Evolutionary conservation across 768 basidiomycete genomes (phyloP).

Genomic region (Mycena haematopus): DNA sequence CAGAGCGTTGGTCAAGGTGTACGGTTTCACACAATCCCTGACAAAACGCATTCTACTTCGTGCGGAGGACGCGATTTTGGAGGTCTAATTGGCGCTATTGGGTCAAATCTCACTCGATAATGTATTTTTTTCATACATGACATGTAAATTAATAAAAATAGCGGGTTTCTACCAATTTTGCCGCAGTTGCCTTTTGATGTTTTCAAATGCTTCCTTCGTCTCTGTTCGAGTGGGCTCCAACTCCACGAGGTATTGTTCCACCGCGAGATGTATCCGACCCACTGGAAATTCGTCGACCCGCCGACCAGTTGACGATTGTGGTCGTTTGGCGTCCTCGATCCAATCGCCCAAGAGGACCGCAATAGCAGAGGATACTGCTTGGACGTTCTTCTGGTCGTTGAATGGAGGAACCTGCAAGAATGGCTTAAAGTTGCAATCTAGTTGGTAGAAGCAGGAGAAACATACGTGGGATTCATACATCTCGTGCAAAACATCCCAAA

Average conservation of each 20-base stretch:
- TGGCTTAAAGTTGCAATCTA: not conserved
- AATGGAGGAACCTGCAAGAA: slow-evolving; percentile 75
- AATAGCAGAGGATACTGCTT: slow-evolving; percentile 82
- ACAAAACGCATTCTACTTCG: slow-evolving; percentile 68
- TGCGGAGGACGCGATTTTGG: slow-evolving; percentile 82
- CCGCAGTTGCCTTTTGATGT: slow-evolving; percentile 72
- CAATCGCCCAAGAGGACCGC: slow-evolving; percentile 82
- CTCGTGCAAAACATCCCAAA: slow-evolving; percentile 86
- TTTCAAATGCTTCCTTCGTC: slow-evolving; percentile 70
- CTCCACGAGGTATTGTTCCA: slow-evolving; percentile 78
- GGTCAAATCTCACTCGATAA: not conserved
- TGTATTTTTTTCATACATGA: slow-evolving; percentile 21
- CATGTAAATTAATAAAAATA: slow-evolving; percentile 20
- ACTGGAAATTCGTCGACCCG: slow-evolving; percentile 74
- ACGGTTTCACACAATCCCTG: slow-evolving; percentile 62
- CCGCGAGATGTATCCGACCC: slow-evolving; percentile 72
- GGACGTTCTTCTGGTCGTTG: slow-evolving; percentile 80
- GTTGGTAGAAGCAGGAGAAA: slow-evolving; percentile 12
- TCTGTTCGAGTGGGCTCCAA: slow-evolving; percentile 66
- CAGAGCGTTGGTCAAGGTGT: slow-evolving; percentile 77
- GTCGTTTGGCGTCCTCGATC: slow-evolving; percentile 77
- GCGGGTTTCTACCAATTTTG: slow-evolving; percentile 63
- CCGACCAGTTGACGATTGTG: slow-evolving; percentile 66
- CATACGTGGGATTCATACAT: slow-evolving; percentile 89
- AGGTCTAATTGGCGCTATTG: slow-evolving; percentile 59